phyloP scores from a whole-genome alignment of 306 rosid genomes.

The Ormosia semicastrata region DNA sequence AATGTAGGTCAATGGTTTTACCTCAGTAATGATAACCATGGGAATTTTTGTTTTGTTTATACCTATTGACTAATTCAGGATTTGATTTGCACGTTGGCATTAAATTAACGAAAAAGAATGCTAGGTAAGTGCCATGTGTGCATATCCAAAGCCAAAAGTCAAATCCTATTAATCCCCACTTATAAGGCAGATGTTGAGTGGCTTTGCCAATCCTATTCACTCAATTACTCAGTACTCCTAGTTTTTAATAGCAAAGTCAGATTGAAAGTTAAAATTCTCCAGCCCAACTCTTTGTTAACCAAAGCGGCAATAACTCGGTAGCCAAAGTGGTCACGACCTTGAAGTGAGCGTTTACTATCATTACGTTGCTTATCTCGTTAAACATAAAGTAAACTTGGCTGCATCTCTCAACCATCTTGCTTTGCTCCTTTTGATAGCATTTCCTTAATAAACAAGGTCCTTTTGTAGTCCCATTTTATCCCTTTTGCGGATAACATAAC shows the following conservation, averaged over 20 bases:
- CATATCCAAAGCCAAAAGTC: neutral
- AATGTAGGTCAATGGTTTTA: slow-evolving; percentile 28
- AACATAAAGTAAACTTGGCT: neutral
- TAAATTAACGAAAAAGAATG: slow-evolving; percentile 6
- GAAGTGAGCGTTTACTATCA: neutral
- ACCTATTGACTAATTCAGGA: slow-evolving; percentile 9
- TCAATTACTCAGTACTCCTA: neutral
- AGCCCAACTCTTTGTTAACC: neutral
- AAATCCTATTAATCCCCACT: neutral
- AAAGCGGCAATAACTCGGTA: neutral
- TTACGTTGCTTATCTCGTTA: neutral
- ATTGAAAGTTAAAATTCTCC: neutral
- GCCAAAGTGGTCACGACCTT: neutral
- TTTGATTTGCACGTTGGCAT: slow-evolving; percentile 24
- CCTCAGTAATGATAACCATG: neutral
- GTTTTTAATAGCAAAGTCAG: neutral
- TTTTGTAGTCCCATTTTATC: neutral
- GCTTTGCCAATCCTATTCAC: neutral
- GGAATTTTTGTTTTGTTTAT: neutral
- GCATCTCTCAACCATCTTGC: neutral
- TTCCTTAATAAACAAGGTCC: neutral
- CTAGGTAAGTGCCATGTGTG: neutral
- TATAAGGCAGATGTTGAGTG: neutral
- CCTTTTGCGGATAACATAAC: neutral
- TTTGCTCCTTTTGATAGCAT: neutral